These are phyloP conservation scores for Colletotrichum lindemuthianum DNA, from an alignment of 2,329 filamentous ascomycete species.

Conservation along the genomic window DNA sequence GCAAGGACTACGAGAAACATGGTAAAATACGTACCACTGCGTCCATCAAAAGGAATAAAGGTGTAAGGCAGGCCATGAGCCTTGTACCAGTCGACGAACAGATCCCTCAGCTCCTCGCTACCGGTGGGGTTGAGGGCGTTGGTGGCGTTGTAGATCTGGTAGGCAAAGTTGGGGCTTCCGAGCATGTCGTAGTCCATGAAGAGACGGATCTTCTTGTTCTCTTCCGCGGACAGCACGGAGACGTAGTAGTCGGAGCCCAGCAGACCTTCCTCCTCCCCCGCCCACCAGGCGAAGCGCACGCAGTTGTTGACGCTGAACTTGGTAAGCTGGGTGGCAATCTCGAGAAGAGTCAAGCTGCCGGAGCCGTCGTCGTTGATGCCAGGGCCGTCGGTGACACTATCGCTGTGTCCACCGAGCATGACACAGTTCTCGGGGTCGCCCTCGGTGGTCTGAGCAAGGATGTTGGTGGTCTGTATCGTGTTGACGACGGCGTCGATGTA, in stretches of 20 bases:
- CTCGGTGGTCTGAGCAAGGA: constrained; percentile 69
- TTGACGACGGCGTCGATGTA: constrained; percentile 69
- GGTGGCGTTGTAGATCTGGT: constrained; percentile 77
- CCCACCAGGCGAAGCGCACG: constrained; percentile 75
- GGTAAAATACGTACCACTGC: constrained; percentile 54
- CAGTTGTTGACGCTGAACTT: constrained; percentile 71
- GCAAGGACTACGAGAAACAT: too few species aligned
- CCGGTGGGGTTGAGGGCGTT: constrained; percentile 77
- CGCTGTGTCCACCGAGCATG: constrained; percentile 72
- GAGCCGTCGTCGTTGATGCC: constrained; percentile 85
- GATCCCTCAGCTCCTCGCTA: constrained; percentile 73
- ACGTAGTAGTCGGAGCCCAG: constrained; percentile 73
- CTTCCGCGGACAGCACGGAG: constrained; percentile 60
- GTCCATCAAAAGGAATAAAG: constrained; percentile 79
- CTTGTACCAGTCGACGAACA: constrained; percentile 76
- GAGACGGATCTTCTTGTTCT: constrained; percentile 70
- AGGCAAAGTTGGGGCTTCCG: constrained; percentile 72
- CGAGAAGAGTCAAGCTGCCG: constrained; percentile 70
- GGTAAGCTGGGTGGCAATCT: constrained; percentile 68
- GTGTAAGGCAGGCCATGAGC: constrained; percentile 71
- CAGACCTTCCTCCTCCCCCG: constrained; percentile 73
- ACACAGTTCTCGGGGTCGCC: constrained; percentile 72
- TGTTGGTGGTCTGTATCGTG: constrained; percentile 65
- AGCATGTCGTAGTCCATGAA: constrained; percentile 80
- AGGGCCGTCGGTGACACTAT: constrained; percentile 70